A percentile compares a stretch with the other conserved stretches of the same genome.
Evolutionary conservation across 192 early-diverging fungal species (phyloP).

Genomic region (Podila verticillata): DNA sequence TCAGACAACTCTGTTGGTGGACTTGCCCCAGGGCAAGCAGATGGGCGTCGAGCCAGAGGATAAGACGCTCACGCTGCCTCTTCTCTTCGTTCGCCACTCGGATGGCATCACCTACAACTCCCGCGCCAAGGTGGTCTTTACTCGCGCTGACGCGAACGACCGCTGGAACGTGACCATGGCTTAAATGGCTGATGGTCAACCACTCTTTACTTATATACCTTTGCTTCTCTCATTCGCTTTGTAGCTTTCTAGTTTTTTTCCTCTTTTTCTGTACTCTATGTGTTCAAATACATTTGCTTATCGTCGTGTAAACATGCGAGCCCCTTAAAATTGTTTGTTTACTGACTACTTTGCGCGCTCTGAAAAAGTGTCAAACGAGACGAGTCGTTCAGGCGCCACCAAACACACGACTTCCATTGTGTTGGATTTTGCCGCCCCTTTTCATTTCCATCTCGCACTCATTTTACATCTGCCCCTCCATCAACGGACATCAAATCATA

Average conservation of each 20-base stretch:
- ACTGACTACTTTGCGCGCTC: too few species aligned
- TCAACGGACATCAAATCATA: background rate
- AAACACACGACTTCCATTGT: too few species aligned
- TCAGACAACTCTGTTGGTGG: constrained; percentile 11
- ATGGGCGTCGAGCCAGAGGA: background rate
- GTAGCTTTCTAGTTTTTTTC: background rate
- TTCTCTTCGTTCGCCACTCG: constrained; percentile 5
- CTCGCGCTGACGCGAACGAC: background rate
- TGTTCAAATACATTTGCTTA: background rate
- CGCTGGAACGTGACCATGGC: constrained; percentile 7
- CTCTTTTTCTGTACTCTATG: background rate
- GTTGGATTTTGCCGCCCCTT: background rate
- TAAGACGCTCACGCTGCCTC: background rate
- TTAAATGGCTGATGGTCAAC: background rate
- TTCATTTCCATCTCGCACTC: background rate
- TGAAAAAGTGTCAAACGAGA: too few species aligned
- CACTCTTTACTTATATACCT: background rate
- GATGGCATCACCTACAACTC: constrained; percentile 13
- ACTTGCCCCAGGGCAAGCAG: constrained; percentile 8
- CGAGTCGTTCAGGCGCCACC: too few species aligned
- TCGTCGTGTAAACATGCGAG: background rate
- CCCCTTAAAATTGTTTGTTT: background rate
- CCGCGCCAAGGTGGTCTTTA: constrained; percentile 5
- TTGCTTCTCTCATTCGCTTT: background rate
- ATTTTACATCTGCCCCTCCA: background rate